Evolutionary conservation across 306 rosid species (phyloP).

Genomic region (Sechiopsis laciniata): DNA sequence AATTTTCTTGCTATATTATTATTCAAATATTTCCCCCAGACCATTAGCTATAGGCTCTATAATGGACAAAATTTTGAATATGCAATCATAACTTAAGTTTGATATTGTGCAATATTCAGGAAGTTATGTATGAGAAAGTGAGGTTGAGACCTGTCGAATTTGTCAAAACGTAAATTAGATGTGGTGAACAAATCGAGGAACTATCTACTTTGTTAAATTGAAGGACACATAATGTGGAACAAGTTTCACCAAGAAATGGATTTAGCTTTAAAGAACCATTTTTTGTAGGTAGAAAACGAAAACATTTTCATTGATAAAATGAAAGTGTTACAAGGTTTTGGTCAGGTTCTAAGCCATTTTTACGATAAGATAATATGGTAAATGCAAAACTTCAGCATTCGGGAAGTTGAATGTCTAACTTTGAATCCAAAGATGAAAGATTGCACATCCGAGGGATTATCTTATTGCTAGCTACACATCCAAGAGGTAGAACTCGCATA

Average conservation of each 20-base stretch:
- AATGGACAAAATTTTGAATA: neutral
- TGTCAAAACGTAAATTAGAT: neutral
- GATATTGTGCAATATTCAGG: neutral
- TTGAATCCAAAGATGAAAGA: too few relatives aligned
- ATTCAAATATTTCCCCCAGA: neutral
- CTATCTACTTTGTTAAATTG: neutral
- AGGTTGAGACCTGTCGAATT: neutral
- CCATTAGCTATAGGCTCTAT: neutral
- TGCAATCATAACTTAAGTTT: neutral
- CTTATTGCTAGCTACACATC: too few relatives aligned
- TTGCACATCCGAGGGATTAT: too few relatives aligned
- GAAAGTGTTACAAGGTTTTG: too few relatives aligned
- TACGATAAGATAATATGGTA: too few relatives aligned
- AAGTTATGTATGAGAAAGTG: neutral
- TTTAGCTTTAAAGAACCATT: neutral
- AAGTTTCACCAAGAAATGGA: neutral
- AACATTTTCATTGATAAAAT: too few relatives aligned
- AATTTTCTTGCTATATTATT: neutral
- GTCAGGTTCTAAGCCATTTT: too few relatives aligned
- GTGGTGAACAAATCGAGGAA: neutral
- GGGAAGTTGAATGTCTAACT: too few relatives aligned
- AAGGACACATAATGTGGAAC: neutral
- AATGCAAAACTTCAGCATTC: too few relatives aligned
- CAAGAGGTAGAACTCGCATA: too few relatives aligned
- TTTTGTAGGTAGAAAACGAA: too few relatives aligned